phyloP scores from a whole-genome alignment of 345 rosid genomes.

The Pistacia integerrima region DNA sequence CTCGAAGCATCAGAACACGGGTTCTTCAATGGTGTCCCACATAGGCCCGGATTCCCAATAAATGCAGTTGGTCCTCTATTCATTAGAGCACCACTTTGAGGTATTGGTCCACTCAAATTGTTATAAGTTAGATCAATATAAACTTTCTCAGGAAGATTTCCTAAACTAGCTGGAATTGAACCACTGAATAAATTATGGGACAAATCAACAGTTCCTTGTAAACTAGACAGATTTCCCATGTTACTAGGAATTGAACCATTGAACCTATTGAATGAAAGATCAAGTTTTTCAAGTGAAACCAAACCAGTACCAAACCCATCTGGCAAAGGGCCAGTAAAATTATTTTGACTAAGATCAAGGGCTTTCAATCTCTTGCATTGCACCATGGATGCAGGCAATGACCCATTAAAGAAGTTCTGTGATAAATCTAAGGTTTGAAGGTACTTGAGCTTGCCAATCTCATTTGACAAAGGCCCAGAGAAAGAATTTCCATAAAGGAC shows the following conservation, averaged over 20 bases:
- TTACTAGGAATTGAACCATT: slow-evolving; percentile 72
- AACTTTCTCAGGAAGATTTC: slow-evolving; percentile 91
- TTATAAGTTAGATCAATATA: slow-evolving; percentile 88
- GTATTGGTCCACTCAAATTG: slow-evolving; percentile 90
- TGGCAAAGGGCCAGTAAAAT: slow-evolving; percentile 77
- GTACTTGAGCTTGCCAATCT: slow-evolving; percentile 70
- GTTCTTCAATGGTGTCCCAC: slow-evolving; percentile 86
- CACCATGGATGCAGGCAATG: slow-evolving; percentile 63
- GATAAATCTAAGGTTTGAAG: slow-evolving; percentile 87
- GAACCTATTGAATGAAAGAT: slow-evolving; percentile 79
- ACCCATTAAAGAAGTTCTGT: slow-evolving; percentile 76
- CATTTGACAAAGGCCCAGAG: slow-evolving; percentile 67
- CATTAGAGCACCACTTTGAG: slow-evolving; percentile 92
- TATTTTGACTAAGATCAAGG: slow-evolving; percentile 79
- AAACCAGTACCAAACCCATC: slow-evolving; percentile 62
- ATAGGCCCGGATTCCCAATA: slow-evolving; percentile 82
- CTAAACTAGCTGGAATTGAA: slow-evolving; percentile 79
- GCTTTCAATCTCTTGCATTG: slow-evolving; percentile 77
- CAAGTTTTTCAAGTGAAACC: slow-evolving; percentile 70
- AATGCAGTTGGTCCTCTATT: slow-evolving; percentile 95
- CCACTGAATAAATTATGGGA: slow-evolving; percentile 79
- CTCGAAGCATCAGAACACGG: slow-evolving; percentile 54
- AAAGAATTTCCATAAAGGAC: slow-evolving; percentile 93
- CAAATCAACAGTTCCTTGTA: slow-evolving; percentile 97
- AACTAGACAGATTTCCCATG: slow-evolving; percentile 74